Conservation (phyloP, 306 rosid species). For the Hylodesmum podocarpum region DNA sequence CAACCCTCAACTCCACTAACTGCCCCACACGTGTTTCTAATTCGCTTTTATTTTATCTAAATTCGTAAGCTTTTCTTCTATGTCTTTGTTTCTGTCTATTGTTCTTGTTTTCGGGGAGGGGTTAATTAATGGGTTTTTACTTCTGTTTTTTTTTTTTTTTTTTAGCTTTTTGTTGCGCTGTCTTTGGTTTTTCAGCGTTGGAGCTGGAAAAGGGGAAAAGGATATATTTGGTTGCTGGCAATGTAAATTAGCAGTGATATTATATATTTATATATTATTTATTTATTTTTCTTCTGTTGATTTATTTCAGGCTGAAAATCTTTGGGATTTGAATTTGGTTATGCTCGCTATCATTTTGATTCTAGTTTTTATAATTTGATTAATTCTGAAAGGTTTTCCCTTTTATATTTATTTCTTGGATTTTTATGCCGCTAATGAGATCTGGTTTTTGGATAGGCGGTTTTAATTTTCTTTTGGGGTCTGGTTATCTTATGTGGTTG, state of each 20-base stretch:
- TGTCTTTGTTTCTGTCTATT: not conserved
- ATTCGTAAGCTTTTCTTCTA: constrained; percentile 45
- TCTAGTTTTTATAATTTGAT: constrained; percentile 1
- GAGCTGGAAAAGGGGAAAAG: constrained; percentile 15
- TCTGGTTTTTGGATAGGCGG: constrained; percentile 31
- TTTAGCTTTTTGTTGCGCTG: not conserved
- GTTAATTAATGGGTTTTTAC: constrained; percentile 12
- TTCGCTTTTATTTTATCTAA: constrained; percentile 29
- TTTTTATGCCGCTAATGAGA: constrained; percentile 26
- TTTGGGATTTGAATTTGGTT: constrained; percentile 32
- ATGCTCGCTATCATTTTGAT: constrained; percentile 18
- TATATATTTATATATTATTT: not conserved
- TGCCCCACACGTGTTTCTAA: not conserved
- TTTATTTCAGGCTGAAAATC: not conserved
- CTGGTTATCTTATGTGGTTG: not conserved
- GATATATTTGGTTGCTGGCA: constrained; percentile 19
- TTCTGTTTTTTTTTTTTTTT: not conserved
- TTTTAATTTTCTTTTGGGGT: constrained; percentile 20
- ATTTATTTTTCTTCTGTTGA: not conserved
- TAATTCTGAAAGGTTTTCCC: not conserved
- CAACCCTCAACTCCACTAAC: constrained; percentile 1
- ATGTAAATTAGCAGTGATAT: constrained; percentile 29
- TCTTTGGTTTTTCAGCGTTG: not conserved
- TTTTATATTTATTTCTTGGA: not conserved
- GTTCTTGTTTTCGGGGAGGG: not conserved